Conservation (phyloP, 2,329 filamentous ascomycete species). For the Cladosporium austrohemisphaericum region DNA sequence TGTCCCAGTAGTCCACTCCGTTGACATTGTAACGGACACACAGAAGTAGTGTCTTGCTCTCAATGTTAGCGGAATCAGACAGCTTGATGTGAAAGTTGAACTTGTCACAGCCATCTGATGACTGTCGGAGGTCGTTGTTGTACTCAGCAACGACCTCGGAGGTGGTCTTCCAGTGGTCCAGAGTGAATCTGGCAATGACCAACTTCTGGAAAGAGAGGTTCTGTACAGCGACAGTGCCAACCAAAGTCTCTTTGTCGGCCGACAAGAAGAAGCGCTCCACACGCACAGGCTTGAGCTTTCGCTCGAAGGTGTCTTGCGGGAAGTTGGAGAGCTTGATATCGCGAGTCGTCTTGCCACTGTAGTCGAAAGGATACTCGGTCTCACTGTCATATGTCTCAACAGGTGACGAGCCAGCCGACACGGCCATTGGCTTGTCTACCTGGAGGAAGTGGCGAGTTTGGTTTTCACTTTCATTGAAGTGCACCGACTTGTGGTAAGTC, state of each 20-base stretch:
- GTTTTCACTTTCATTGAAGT: constrained; percentile 95
- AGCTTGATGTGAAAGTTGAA: constrained; percentile 95
- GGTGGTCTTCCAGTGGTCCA: constrained; percentile 98
- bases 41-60: constrained; percentile 87
- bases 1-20: constrained; percentile 91
- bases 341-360: constrained; percentile 68
- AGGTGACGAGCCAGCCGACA: constrained; percentile 90
- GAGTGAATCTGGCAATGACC: constrained; percentile 88
- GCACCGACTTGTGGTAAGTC: constrained; percentile 93
- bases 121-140: constrained; percentile 69
- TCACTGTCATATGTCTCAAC: constrained; percentile 85
- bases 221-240: constrained; percentile 78
- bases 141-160: constrained; percentile 92
- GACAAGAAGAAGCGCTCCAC: constrained; percentile 86
- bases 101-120: constrained; percentile 65
- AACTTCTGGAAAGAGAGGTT: constrained; percentile 88
- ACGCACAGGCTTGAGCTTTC: constrained; percentile 65
- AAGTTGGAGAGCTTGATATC: constrained; percentile 84
- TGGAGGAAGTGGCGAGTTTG: constrained; percentile 95
- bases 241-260: constrained; percentile 76
- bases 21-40: constrained; percentile 85
- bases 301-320: constrained; percentile 61
- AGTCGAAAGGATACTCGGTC: constrained; percentile 78
- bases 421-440: constrained; percentile 88
- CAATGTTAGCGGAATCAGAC: constrained; percentile 83